Base-by-base conservation (phyloP, 805 yeast species). In the Blastobotrys chiropterorum region DNA sequence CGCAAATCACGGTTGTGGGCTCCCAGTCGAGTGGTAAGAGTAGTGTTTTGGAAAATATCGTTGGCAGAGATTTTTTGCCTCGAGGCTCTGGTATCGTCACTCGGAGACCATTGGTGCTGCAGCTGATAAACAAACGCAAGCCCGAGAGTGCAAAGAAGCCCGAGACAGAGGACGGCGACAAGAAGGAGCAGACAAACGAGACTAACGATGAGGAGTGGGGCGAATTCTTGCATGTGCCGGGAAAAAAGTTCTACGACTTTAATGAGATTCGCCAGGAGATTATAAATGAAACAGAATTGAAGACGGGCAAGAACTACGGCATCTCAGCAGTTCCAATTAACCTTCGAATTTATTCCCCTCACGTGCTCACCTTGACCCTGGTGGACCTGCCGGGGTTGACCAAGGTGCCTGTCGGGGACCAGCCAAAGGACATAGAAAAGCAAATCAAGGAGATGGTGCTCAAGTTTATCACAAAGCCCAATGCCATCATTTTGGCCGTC, bases 381-480 rank as follows among this genome's bases (percentile, higher is more conserved):
- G 98, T 94, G 38, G 99, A 94, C 72, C 77, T 94, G 63, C 99
- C 99, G 3, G 99, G 99, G 57, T 80, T 94, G 63, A 94, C 99
- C 21, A 94, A 94, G 67, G 98, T 94, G 39, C 99, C 99, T 5
- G 97, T 94, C 46, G 99, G 99, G 51, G 99, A 94, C 70, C 99
- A 94, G 71, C 99, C 99, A 52, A 86, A 86, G 65, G 99, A 94
- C 67, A 94, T 94, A 59, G 99, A 94, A 73, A 82, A 79, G 59
- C 97, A 88, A 68, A 94, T 94, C 63, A 85, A 88, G 68, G 95
- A 89, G 59, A 85, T 94, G 88, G 78, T 94, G 49, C 77, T 94
- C 78, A 90, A 90, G 69, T 94, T 86, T 67, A 90, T 94, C 59
- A 85, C 96, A 20, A 89, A 90, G 64, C 98, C 98, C 56, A 94